phyloP scores from a whole-genome alignment of 257 asterid species.

The Solanum corneliomulleri region DNA sequence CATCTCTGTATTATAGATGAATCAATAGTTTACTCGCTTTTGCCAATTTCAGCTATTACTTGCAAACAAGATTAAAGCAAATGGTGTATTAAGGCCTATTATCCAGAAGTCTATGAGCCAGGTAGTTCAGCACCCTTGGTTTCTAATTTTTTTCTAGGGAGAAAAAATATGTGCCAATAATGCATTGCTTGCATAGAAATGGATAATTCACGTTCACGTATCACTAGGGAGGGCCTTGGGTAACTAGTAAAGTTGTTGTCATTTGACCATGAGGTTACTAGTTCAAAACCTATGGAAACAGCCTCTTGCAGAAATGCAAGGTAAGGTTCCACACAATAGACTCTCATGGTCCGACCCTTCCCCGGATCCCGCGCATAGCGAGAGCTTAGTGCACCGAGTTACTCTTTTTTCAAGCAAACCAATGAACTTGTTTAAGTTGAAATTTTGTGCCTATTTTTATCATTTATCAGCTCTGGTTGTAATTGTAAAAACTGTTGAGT shows the following conservation, averaged over 20 bases:
- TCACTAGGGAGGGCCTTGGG: not conserved
- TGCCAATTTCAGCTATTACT: constrained; percentile 49
- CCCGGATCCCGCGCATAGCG: not conserved
- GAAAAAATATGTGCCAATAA: not conserved
- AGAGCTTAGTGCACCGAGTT: not conserved
- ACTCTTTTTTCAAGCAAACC: not conserved
- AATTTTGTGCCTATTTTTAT: not conserved
- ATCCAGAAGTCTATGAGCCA: constrained; percentile 73
- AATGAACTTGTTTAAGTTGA: not conserved
- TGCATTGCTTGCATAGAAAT: not conserved
- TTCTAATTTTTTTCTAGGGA: not conserved
- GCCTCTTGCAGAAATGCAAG: not conserved
- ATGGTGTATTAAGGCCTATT: constrained; percentile 71
- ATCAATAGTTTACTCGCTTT: not conserved
- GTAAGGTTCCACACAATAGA: not conserved
- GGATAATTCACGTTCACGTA: not conserved
- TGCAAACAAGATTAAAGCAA: constrained; percentile 38
- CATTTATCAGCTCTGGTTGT: not conserved
- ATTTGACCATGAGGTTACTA: not conserved
- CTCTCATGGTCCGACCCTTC: not conserved
- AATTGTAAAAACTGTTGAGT: not conserved
- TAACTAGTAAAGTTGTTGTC: not conserved
- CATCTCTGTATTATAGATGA: not conserved
- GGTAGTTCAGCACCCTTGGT: constrained; percentile 25
- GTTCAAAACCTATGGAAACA: not conserved